These are phyloP conservation scores for Didymella pinodella DNA, from an alignment of 2,329 filamentous ascomycete species.

Conservation along the genomic window DNA sequence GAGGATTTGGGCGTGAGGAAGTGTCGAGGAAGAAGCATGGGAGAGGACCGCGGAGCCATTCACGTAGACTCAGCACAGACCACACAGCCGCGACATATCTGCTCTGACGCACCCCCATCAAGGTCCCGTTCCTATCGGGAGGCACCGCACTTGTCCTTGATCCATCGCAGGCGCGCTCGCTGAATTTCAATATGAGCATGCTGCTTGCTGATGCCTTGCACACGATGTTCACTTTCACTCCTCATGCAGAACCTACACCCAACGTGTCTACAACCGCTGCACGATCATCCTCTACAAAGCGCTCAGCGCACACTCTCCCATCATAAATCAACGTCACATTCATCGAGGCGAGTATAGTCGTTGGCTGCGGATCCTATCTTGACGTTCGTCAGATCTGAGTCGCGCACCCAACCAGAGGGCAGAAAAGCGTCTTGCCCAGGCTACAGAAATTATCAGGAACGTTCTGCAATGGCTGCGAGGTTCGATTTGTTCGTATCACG, in stretches of 20 bases:
- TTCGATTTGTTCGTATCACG: not conserved
- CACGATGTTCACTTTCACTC: not conserved
- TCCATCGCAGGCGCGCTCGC: constrained; percentile 7
- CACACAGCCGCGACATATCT: constrained; percentile 9
- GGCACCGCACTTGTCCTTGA: constrained; percentile 12
- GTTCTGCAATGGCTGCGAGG: constrained; percentile 1
- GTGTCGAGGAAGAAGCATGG: constrained; percentile 34
- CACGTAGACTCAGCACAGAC: constrained; percentile 22
- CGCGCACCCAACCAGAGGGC: not conserved
- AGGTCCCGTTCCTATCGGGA: constrained; percentile 15
- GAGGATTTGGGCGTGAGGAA: constrained; percentile 34
- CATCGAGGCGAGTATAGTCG: not conserved
- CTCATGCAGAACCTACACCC: constrained; percentile 7
- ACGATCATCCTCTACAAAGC: not conserved
- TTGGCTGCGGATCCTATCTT: not conserved
- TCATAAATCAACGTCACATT: not conserved
- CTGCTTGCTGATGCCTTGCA: not conserved
- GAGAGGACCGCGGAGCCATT: constrained; percentile 32
- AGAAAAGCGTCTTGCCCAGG: not conserved
- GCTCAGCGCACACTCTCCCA: not conserved
- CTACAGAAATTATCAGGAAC: not conserved
- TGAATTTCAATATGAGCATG: not conserved
- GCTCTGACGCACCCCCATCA: constrained; percentile 17
- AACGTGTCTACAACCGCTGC: not conserved
- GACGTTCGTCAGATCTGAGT: not conserved